Evolutionary conservation across 306 rosid species (phyloP), one percentile per base, ranked within the genome.

Genomic region (Dryas octopetala): DNA sequence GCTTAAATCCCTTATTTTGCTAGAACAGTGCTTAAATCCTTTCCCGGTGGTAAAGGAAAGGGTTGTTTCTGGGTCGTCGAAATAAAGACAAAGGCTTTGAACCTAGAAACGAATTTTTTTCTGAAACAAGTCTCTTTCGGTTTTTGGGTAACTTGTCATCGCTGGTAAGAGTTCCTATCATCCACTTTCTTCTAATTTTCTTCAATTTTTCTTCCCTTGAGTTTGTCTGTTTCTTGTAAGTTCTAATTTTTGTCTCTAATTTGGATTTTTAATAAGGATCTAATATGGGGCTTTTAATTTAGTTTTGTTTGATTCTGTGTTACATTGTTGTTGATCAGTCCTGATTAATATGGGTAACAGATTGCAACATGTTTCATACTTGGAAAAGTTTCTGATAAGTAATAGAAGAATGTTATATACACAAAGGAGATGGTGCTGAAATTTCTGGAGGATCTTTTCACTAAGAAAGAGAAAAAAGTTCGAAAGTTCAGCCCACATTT

Each of bases 81-180:
- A 57, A 71, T 19, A 66, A 13, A 71, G 45, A 54, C 64, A 4
- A 6, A 41, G 10, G 64, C 64, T 54, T 41, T 54, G 16, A 19
- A 70, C 65, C 40, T n/a, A 40, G 74, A 53, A 6, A n/a, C 63
- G 46, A 70, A 40, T 52, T 53, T 49, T 15, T 50, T 11, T 68
- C 47, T 14, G 46, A 3, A 23, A 4, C 41, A 4, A 23, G 26
- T 59, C 63, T 32, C 38, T 32, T 2, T 32, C 2, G 38, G 38
- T 1, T 32, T 32, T 32, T 32, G 38, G 38, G 38, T 32, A 38
- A 62, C 66, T 32, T 13, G 46, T 14, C 6, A 38, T 40, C n/a
- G 2, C 12, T 5, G 57, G 67, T 72, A 72, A 45, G 26, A 32
- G 12, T 62, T 40, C n/a, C 16, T 28, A 5, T 28, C 65, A 6